Percentiles rank a stretch among this genome's conserved stretches.
These are phyloP conservation scores for Lecanoromycetidae sp. DNA, from an alignment of 2,329 filamentous ascomycete genomes.

Conservation along the genomic window DNA sequence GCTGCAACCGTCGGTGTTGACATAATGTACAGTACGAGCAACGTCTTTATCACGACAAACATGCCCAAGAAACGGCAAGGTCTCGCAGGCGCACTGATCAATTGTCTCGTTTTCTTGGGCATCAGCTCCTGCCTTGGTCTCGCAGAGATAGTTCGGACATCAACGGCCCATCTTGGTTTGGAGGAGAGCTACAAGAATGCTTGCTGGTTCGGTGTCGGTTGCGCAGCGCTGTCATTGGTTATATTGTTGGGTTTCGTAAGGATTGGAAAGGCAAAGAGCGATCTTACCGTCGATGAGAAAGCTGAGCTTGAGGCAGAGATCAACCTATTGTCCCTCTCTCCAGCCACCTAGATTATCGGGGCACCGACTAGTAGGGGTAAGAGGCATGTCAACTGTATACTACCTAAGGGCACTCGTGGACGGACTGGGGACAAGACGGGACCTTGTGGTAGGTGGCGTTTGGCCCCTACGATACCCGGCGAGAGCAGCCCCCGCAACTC, in stretches of 20 bases:
- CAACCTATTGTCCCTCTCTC: no score
- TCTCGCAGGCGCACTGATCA: constrained; percentile 58
- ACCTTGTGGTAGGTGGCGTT: no score
- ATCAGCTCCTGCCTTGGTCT: constrained; percentile 61
- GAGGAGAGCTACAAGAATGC: constrained; percentile 49
- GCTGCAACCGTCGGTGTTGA: constrained; percentile 64
- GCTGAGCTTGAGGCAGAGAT: background rate
- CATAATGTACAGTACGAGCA: constrained; percentile 61
- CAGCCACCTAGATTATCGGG: no score
- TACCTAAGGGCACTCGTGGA: no score
- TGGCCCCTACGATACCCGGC: no score
- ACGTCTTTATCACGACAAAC: constrained; percentile 64
- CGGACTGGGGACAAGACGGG: no score
- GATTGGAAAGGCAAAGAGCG: constrained; percentile 44
- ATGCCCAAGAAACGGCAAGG: constrained; percentile 57
- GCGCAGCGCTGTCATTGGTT: constrained; percentile 40
- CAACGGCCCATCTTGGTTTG: constrained; percentile 34
- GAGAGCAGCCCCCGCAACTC: no score
- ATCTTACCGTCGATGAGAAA: constrained; percentile 47
- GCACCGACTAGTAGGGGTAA: no score
- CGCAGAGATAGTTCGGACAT: constrained; percentile 49
- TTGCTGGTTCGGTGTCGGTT: constrained; percentile 54
- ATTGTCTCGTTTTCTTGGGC: constrained; percentile 57
- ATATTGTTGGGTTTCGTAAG: constrained; percentile 43
- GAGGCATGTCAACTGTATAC: no score